Conservation (phyloP, 805 yeast genomes). For the Candida loeiensis region DNA sequence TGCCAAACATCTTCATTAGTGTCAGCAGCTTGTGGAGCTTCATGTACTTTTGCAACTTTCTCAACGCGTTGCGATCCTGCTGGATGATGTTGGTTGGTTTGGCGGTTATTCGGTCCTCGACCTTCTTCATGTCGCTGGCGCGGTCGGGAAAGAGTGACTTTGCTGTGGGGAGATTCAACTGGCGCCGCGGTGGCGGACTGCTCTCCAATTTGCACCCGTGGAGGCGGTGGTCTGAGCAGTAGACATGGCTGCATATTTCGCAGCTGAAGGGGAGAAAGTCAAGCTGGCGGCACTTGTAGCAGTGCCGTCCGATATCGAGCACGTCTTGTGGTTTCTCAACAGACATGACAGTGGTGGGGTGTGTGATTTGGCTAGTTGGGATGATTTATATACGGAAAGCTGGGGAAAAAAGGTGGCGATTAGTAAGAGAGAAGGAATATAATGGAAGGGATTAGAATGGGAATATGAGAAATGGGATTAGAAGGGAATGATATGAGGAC, state of each 20-base stretch:
- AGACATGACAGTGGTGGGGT: too few relatives aligned
- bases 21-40: constrained; percentile 8
- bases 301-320: constrained; percentile 57
- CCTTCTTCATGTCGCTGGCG: constrained; percentile 34
- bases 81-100: constrained; percentile 24
- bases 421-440: not conserved
- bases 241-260: constrained; percentile 43
- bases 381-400: too few relatives aligned
- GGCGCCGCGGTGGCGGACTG: constrained; percentile 1
- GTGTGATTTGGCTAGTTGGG: too few relatives aligned
- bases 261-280: constrained; percentile 61
- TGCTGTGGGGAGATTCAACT: constrained; percentile 32
- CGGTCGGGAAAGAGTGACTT: constrained; percentile 52
- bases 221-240: constrained; percentile 49
- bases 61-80: constrained; percentile 12
- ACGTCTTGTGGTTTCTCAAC: constrained; percentile 7
- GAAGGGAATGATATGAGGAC: too few relatives aligned
- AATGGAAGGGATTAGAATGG: too few relatives aligned
- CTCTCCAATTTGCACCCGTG: constrained; percentile 28
- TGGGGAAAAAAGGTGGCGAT: not conserved
- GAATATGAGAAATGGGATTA: too few relatives aligned
- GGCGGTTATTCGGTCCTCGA: constrained; percentile 25
- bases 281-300: constrained; percentile 47
- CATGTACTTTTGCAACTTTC: constrained; percentile 6
- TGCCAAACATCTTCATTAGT: constrained; percentile 5